Evolutionary conservation across 345 rosid species (phyloP).

Genomic region (Aegle marmelos): DNA sequence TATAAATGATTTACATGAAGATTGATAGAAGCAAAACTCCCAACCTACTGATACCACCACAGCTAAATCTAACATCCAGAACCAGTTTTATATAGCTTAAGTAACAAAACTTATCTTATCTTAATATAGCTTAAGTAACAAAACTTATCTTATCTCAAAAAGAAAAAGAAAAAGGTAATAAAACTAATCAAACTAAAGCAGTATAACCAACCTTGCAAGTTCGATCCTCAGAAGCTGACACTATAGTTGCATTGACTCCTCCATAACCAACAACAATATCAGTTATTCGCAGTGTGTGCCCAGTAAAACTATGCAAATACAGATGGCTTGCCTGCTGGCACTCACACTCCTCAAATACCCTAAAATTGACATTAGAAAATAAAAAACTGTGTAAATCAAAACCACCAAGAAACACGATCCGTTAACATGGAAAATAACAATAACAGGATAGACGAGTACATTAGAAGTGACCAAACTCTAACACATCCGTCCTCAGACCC

Average conservation of each 20-base stretch:
- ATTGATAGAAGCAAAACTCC: background rate
- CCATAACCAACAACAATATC: conserved; percentile 70
- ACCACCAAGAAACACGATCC: background rate
- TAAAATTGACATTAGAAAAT: conserved; percentile 14
- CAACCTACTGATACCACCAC: background rate
- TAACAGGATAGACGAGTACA: conserved; percentile 29
- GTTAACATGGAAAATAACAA: background rate
- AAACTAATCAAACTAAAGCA: background rate
- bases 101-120: background rate
- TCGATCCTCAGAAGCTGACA: conserved; percentile 81
- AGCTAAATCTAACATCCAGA: background rate
- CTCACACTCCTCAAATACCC: conserved; percentile 67
- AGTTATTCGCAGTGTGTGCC: conserved; percentile 55
- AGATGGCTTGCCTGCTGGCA: conserved; percentile 52
- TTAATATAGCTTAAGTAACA: no score
- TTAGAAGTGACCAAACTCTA: conserved; percentile 78
- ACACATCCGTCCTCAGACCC: conserved; percentile 81
- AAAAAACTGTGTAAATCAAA: background rate
- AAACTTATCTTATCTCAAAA: background rate
- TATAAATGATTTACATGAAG: background rate
- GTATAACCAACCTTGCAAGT: conserved; percentile 67
- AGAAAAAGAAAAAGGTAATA: no score
- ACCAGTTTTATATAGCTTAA: background rate
- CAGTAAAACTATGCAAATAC: conserved; percentile 52
- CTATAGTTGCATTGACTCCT: conserved; percentile 62